Evolutionary conservation across 495 filamentous ascomycete genomes (phyloP), one percentile per base, ranked within the genome.

Genomic region (Cladorrhinum samala): DNA sequence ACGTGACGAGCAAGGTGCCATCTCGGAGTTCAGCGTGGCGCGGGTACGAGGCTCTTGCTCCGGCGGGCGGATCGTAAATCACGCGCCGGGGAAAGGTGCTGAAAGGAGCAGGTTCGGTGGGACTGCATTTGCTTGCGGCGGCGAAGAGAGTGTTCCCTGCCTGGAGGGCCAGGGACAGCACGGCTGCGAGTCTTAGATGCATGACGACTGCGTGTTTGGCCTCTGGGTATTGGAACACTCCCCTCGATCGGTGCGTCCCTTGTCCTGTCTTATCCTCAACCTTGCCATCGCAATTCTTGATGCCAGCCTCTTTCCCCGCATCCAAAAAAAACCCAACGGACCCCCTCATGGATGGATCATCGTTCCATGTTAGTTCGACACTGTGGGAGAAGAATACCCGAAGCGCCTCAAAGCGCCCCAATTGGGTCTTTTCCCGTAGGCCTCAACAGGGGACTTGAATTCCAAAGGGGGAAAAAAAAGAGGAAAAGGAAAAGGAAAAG

Each of bases 1-100:
- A 83, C 9, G 83, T 87, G n/a, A 81, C 78, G n/a, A 84, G 66
- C 13, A 84, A 63, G 17, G 71, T 75, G 27, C 75, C 71, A 25
- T 74, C 70, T 0, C 83, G 82, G 68, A 82, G 45, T 14, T 47
- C 45, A 23, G 18, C 13, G n/a, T 47, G 45, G n/a, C 45, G 23
- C 3, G 45, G 45, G n/a, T 47, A 47, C 13, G 45, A 47, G 16
- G 45, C 45, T 14, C 45, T 14, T n/a, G n/a, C 8, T n/a, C 45
- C 45, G 2, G 21, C 45, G 14, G 45, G 45, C 9, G 45, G 45
- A 23, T 47, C 45, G 14, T 47, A 47, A 23, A 47, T 47, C 21
- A 47, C 24, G 2, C 45, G 21, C 8, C 24, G 21, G 16, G 21
- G n/a, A 4, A 47, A 47, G 14, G 45, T 27, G 45, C 2, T 47